A percentile compares a stretch with the other conserved stretches of the same genome.
These are phyloP conservation scores for Colletotrichum eleusines DNA, from an alignment of 2,329 filamentous ascomycete species.

Conservation along the genomic window DNA sequence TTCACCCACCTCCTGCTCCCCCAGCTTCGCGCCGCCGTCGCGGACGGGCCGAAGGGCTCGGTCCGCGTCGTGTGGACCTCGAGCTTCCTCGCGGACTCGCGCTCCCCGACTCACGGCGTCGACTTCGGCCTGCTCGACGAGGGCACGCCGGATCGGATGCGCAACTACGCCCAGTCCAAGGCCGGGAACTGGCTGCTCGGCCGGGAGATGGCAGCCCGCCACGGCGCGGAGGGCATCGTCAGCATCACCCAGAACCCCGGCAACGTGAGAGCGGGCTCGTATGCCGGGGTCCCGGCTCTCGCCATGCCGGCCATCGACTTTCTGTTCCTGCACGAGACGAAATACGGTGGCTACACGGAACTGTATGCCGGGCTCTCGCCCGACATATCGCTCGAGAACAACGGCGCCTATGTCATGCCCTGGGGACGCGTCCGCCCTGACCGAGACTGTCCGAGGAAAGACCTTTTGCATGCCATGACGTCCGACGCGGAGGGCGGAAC, in stretches of 20 bases:
- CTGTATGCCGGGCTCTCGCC: conserved; percentile 55
- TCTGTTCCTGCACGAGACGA: conserved; percentile 47
- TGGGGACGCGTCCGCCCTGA: conserved; percentile 47
- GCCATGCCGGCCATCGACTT: conserved; percentile 42
- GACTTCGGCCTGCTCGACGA: conserved; percentile 45
- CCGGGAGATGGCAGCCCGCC: conserved; percentile 48
- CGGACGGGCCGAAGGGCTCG: conserved; percentile 37
- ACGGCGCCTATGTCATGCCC: conserved; percentile 48
- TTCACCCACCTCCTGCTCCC: conserved; percentile 52
- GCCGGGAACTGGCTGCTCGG: conserved; percentile 51
- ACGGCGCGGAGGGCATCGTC: conserved; percentile 45
- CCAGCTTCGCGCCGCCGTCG: conserved; percentile 48
- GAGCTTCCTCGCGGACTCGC: conserved; percentile 47
- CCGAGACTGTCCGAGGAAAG: conserved; percentile 43
- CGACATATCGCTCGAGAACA: conserved; percentile 50
- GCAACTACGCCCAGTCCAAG: conserved; percentile 52
- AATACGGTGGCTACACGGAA: conserved; percentile 56
- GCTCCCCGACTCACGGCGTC: conserved; percentile 47
- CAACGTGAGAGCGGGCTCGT: conserved; percentile 48
- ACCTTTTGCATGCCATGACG: conserved; percentile 47
- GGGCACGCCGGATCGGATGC: conserved; percentile 43
- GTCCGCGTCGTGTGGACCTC: conserved; percentile 51
- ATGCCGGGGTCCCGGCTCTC: conserved; percentile 36
- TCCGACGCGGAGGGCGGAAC: conserved; percentile 46
- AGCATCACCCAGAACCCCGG: conserved; percentile 52